Percentiles rank a stretch among this genome's conserved stretches.
These are phyloP conservation scores for Trichocomaceae sp. DNA, from an alignment of 2,329 filamentous ascomycete genomes.

Conservation along the genomic window DNA sequence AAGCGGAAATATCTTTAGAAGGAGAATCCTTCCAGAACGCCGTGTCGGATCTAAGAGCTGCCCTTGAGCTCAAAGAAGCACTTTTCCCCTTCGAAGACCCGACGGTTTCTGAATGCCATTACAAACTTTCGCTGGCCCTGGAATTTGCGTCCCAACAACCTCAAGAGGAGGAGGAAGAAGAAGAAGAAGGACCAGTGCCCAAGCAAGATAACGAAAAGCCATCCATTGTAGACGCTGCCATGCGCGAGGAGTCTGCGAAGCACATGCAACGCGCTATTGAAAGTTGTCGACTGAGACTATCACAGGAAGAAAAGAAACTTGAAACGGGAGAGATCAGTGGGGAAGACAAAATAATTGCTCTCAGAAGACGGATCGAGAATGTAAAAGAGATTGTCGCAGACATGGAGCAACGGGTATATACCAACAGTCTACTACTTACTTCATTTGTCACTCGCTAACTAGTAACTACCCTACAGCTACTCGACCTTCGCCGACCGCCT, in stretches of 20 bases:
- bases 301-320: constrained; percentile 47
- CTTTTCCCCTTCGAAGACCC: constrained; percentile 76
- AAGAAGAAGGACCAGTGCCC: no score
- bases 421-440: not conserved
- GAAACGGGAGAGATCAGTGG: constrained; percentile 31
- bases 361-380: constrained; percentile 48
- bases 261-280: constrained; percentile 58
- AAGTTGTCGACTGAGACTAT: constrained; percentile 50
- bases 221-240: constrained; percentile 43
- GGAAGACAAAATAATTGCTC: constrained; percentile 34
- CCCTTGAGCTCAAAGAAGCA: constrained; percentile 70
- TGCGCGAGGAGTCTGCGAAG: constrained; percentile 51
- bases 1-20: constrained; percentile 94
- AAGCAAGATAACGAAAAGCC: constrained; percentile 14
- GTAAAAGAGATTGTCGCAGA: constrained; percentile 57
- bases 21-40: constrained; percentile 87
- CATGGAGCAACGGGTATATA: constrained; percentile 51
- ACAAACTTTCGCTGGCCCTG: constrained; percentile 87
- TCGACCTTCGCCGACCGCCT: constrained; percentile 52
- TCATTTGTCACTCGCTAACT: not conserved
- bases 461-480: constrained; percentile 43
- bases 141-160: constrained; percentile 69
- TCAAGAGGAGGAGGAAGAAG: constrained; percentile 22
- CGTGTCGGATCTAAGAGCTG: constrained; percentile 72
- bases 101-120: constrained; percentile 88